Base-by-base conservation (phyloP, 768 basidiomycete species). In the Pulveroboletus sp. region DNA sequence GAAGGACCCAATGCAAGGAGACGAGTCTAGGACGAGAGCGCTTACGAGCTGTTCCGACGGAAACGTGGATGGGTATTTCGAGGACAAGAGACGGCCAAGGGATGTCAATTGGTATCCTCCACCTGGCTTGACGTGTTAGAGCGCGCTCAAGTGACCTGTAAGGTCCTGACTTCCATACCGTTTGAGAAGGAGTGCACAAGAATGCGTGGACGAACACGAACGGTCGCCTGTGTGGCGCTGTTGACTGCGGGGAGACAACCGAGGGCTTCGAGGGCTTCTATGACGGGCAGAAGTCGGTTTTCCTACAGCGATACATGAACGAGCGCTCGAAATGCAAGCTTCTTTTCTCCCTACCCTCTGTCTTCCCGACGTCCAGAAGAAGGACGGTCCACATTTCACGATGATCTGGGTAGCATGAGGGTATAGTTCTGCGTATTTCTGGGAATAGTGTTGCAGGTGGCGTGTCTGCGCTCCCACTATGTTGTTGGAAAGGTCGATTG, bases 121-220 rank as follows among this genome's bases (percentile, higher is more conserved):
- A 36, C 64, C 66, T 65, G 40, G 3, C 43, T 27, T 5, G 10
- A 46, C 8, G 2, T 26, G n/a, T 55, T 24, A 55, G 33, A 1
- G 9, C 4, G 13, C 8, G 21, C 37, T n/a, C 9, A 28, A n/a
- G 7, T 7, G 7, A 18, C 8, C 15, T 18, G 9, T 5, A 17
- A 41, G 26, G 14, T 21, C 4, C 36, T 24, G n/a, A 26, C 1
- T 5, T 33, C 7, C 37, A 5, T 47, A 68, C 66, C 64, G 31
- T 68, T 65, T 32, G 66, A 68, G 49, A 68, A 68, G 1, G 54
- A 63, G 37, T 65, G 64, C 10, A 63, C 37, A 8, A 68, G 61
- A 15, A 65, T 21, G 14, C 62, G 62, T 39, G 63, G 55, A 32
- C 49, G 55, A 11, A 30, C 31, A 11, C 46, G 35, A 38, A 38